Evolutionary conservation across 345 rosid genomes (phyloP), one percentile per base, ranked within the genome.

Genomic region (Lepidium sativum): DNA sequence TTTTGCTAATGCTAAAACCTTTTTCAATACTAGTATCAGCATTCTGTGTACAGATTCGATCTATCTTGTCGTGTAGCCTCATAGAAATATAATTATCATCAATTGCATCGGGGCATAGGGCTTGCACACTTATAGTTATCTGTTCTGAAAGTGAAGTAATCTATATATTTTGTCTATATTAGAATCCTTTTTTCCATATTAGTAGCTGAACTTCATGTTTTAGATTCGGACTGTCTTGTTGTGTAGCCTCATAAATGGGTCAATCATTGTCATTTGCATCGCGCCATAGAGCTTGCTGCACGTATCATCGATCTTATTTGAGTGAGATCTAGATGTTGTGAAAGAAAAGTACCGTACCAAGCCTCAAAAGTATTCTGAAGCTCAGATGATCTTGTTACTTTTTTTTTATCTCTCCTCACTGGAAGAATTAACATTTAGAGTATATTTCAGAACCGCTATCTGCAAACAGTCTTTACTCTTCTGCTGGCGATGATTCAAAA

Each of bases 371-470:
- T 60, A 52, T 39, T 10, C 18, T 18, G 49, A 49, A 40, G 40
- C 66, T 49, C 66, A 42, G 8, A 33, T 62, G 7, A 38, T 40
- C 53, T 55, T n/a, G 5, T 31, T 38, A 4, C 21, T 8, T 54
- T 47, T 57, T 6, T 6, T 15, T 45, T 9, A 45, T 71, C 40
- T 37, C 17, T 73, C 44, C 3, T 2, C 35, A 35, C 49, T 23
- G 47, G 51, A 27, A 34, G 34, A 39, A 6, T 45, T 71, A 32
- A 58, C 52, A 50, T 47, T 14, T 41, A 49, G 51, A 53, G 53
- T 56, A 64, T 50, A 72, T 75, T 73, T 71, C 84, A 94, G 99
- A 86, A 75, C 99, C 97, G 4, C 71, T 94, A 65, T 76, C 91
- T 35, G 77, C 77, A 45, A 43, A 60, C 27, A 84, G 75, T 70